Percentiles rank a stretch among this genome's conserved stretches.
phyloP scores from a whole-genome alignment of 768 basidiomycete species.

The Boletus edulis region DNA sequence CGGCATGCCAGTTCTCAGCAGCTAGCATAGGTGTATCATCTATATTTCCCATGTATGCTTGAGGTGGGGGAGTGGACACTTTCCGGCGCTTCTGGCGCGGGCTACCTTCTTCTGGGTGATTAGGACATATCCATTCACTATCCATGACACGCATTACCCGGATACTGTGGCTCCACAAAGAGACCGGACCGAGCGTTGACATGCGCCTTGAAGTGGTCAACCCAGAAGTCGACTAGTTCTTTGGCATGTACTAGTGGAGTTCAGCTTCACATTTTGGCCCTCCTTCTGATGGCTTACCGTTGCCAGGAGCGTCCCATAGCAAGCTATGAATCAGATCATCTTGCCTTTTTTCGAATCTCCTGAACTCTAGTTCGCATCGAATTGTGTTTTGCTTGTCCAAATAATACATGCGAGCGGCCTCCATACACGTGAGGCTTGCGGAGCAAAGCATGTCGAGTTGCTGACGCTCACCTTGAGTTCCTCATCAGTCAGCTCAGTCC shows the following conservation, averaged over 20 bases:
- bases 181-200: conserved; percentile 55
- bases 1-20: conserved; percentile 12
- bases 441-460: background rate
- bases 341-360: conserved; percentile 54
- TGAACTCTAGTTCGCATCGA: conserved; percentile 49
- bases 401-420: conserved; percentile 68
- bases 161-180: conserved; percentile 1
- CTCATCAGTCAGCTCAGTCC: conserved; percentile 80
- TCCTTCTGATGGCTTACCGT: conserved; percentile 45
- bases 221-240: conserved; percentile 72
- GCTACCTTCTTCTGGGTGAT: conserved; percentile 32
- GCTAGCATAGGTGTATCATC: background rate
- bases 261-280: conserved; percentile 3
- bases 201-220: conserved; percentile 66
- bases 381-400: conserved; percentile 56
- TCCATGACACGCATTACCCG: conserved; percentile 10
- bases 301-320: conserved; percentile 63
- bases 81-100: conserved; percentile 51
- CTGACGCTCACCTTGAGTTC: conserved; percentile 60
- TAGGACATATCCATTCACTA: background rate
- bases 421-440: background rate
- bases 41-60: background rate
- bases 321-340: conserved; percentile 56
- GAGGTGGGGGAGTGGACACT: conserved; percentile 17
- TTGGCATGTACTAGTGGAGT: conserved; percentile 55